Percentiles rank a stretch among this genome's conserved stretches.
These are phyloP conservation scores for Zelopaecilomyces penicillatus DNA, from an alignment of 2,329 filamentous ascomycete species.

Conservation along the genomic window DNA sequence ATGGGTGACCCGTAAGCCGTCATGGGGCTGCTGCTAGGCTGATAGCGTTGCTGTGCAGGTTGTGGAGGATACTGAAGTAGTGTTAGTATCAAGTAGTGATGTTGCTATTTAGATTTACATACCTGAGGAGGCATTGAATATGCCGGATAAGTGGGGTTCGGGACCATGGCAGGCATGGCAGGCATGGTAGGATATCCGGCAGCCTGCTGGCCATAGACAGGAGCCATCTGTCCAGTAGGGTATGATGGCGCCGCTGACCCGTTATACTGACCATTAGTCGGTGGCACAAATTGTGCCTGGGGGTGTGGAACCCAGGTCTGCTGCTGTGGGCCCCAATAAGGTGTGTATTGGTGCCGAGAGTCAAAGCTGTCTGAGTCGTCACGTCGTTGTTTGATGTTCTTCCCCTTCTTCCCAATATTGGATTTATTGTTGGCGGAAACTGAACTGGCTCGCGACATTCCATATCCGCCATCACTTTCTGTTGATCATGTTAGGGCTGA, in stretches of 20 bases:
- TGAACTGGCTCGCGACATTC: slow-evolving; percentile 80
- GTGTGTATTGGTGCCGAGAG: slow-evolving; percentile 59
- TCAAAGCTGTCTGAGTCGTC: slow-evolving; percentile 60
- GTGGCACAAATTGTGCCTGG: slow-evolving; percentile 40
- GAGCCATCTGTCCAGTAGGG: slow-evolving; percentile 34
- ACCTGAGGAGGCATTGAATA: slow-evolving; percentile 38
- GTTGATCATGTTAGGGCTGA: not conserved
- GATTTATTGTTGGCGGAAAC: slow-evolving; percentile 71
- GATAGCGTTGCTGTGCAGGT: slow-evolving; percentile 23
- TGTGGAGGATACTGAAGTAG: slow-evolving; percentile 22
- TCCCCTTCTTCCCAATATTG: slow-evolving; percentile 60
- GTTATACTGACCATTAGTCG: slow-evolving; percentile 32
- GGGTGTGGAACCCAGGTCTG: slow-evolving; percentile 48
- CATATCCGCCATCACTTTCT: slow-evolving; percentile 62
- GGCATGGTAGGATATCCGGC: slow-evolving; percentile 37
- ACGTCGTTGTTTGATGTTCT: slow-evolving; percentile 54
- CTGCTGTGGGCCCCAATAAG: slow-evolving; percentile 53
- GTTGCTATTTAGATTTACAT: slow-evolving; percentile 18
- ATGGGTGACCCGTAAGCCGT: slow-evolving; percentile 27
- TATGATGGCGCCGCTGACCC: slow-evolving; percentile 39
- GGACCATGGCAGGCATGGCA: slow-evolving; percentile 34
- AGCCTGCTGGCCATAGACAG: slow-evolving; percentile 36
- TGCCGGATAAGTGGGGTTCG: slow-evolving; percentile 34
- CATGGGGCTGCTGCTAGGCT: slow-evolving; percentile 26
- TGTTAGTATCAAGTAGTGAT: not conserved